phyloP scores from a whole-genome alignment of 2,329 filamentous ascomycete species.

The Colletotrichum orchidophilum region DNA sequence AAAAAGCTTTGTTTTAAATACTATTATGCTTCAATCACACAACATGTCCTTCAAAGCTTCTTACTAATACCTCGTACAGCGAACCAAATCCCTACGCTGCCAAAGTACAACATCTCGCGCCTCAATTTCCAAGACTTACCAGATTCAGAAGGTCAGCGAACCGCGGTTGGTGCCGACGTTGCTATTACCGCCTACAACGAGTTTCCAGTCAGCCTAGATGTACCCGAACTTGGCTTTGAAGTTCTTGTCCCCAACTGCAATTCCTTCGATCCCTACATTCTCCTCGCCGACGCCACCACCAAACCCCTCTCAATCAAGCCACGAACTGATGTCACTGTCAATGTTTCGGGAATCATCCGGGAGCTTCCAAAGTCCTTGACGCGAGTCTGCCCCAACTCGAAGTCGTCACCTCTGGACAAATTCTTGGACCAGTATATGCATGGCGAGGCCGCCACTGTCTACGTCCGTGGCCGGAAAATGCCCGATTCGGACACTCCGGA shows the following conservation, averaged over 20 bases:
- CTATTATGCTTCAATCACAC: constrained; percentile 31
- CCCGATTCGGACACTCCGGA: constrained; percentile 74
- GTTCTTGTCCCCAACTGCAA: constrained; percentile 86
- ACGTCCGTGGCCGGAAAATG: constrained; percentile 80
- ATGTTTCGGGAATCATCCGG: constrained; percentile 76
- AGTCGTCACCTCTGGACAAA: constrained; percentile 84
- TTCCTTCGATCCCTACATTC: constrained; percentile 75
- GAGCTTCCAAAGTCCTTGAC: constrained; percentile 80
- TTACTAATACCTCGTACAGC: constrained; percentile 54
- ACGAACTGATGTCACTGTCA: constrained; percentile 71
- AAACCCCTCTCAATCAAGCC: constrained; percentile 74
- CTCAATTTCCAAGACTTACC: constrained; percentile 82
- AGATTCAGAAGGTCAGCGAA: constrained; percentile 55
- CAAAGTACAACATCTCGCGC: constrained; percentile 82
- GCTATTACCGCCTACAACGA: constrained; percentile 77
- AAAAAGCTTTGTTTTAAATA: constrained; percentile 56
- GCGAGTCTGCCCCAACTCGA: constrained; percentile 76
- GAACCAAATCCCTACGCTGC: constrained; percentile 78
- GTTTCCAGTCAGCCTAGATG: constrained; percentile 78
- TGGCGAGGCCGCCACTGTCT: constrained; percentile 81
- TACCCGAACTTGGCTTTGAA: constrained; percentile 85
- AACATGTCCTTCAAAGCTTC: background rate
- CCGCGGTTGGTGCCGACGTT: constrained; percentile 83
- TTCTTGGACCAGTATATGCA: constrained; percentile 84
- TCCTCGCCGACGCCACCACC: constrained; percentile 80